phyloP scores from a whole-genome alignment of 1,284 basidiomycete genomes.

The Omphalotus olearius region DNA sequence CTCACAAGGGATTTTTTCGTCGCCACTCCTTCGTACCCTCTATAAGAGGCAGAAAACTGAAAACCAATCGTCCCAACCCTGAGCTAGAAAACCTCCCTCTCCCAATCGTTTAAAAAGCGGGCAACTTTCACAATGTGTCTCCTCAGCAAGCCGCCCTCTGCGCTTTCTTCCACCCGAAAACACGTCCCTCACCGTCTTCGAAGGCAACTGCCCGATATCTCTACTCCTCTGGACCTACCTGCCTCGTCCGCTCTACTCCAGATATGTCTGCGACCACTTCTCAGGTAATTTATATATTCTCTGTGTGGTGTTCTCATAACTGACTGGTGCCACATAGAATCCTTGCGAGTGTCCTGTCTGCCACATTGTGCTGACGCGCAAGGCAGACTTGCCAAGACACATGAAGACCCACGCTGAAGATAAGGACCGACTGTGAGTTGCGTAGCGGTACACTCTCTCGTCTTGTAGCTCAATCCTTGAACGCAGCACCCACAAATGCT shows the following conservation, averaged over 20 bases:
- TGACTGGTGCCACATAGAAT: background rate
- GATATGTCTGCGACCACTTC: constrained; percentile 1
- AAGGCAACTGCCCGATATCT: background rate
- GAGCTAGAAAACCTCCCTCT: background rate
- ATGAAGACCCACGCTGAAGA: constrained; percentile 16
- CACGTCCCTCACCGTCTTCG: background rate
- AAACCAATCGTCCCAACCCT: constrained; percentile 9
- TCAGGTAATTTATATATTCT: background rate
- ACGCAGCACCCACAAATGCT: constrained; percentile 19
- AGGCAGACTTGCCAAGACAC: constrained; percentile 20
- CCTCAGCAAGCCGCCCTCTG: background rate
- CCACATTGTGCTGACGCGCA: constrained; percentile 7
- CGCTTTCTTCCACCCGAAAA: background rate
- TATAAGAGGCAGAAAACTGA: constrained; percentile 6
- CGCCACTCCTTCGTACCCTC: constrained; percentile 7
- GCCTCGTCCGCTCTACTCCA: background rate
- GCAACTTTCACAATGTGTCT: background rate
- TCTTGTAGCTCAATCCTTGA: background rate
- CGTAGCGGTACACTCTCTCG: background rate
- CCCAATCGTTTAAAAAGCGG: too few species aligned
- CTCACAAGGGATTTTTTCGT: constrained; percentile 7
- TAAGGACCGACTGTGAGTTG: background rate
- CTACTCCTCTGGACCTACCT: background rate
- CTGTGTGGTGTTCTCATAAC: background rate
- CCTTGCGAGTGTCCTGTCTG: constrained; percentile 2